Percentiles rank a stretch among this genome's conserved stretches.
Evolutionary conservation across 805 yeast genomes (phyloP).

Genomic region (Debaryomyces maramus): DNA sequence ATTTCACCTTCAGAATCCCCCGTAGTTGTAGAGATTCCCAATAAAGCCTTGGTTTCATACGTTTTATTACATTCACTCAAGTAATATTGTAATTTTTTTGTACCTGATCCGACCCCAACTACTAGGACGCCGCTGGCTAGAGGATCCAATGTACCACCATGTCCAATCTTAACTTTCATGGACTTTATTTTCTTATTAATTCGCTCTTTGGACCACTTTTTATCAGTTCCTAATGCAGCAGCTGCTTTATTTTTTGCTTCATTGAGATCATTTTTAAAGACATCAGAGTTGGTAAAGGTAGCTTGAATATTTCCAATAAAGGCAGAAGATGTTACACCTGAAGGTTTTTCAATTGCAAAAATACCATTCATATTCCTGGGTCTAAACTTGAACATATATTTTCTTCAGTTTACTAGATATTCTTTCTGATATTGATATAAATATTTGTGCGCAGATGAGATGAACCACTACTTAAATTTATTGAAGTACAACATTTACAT

Average conservation of each 20-base stretch:
- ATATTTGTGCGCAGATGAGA: no score
- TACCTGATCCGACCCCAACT: constrained; percentile 89
- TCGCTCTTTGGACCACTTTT: constrained; percentile 44
- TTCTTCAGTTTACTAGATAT: background rate
- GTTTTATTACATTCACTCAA: constrained; percentile 73
- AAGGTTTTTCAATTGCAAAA: constrained; percentile 88
- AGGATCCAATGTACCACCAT: constrained; percentile 97
- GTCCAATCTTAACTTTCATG: constrained; percentile 85
- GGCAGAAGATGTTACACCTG: constrained; percentile 78
- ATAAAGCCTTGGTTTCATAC: constrained; percentile 79
- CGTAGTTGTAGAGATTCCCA: constrained; percentile 90
- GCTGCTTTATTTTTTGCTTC: constrained; percentile 49
- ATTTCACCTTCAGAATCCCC: constrained; percentile 92
- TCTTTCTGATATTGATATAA: background rate
- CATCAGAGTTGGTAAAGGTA: constrained; percentile 57
- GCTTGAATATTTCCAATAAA: constrained; percentile 67
- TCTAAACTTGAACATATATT: constrained; percentile 10
- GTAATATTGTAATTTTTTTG: constrained; percentile 74
- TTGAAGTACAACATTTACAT: no score
- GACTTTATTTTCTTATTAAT: constrained; percentile 52
- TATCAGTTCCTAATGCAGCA: constrained; percentile 36
- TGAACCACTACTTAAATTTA: no score
- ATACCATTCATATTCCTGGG: constrained; percentile 73
- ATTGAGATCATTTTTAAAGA: constrained; percentile 55
- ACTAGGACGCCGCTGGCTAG: constrained; percentile 92